These are phyloP conservation scores for Pulveroboletus sp. DNA, from an alignment of 768 basidiomycete genomes.

Conservation along the genomic window DNA sequence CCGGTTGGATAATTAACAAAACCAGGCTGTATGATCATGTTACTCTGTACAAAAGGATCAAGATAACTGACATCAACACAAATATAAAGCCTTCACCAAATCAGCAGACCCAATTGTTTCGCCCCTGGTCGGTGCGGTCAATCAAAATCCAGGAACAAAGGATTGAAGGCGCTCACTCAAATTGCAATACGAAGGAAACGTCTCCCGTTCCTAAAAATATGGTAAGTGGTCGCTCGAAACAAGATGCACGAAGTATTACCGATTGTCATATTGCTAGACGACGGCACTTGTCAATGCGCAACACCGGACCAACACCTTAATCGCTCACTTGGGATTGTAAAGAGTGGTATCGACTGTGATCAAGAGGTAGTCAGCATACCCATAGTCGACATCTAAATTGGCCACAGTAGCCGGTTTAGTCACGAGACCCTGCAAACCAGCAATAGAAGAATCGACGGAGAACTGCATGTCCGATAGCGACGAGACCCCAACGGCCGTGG, in stretches of 20 bases:
- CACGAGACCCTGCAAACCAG: conserved; percentile 60
- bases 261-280: conserved; percentile 34
- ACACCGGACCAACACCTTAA: not conserved
- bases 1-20: conserved; percentile 52
- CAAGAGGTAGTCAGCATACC: conserved; percentile 60
- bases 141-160: not conserved
- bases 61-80: not conserved
- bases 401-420: conserved; percentile 52
- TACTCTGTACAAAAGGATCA: conserved; percentile 32
- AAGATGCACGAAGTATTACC: conserved; percentile 17
- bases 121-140: conserved; percentile 30
- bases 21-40: conserved; percentile 57
- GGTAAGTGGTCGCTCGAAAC: conserved; percentile 28
- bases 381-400: conserved; percentile 62
- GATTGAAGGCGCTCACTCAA: conserved; percentile 38
- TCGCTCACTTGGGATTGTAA: conserved; percentile 58
- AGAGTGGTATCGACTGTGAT: conserved; percentile 59
- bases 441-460: conserved; percentile 52
- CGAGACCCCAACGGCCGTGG: conserved; percentile 63
- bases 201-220: conserved; percentile 55
- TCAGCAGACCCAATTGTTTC: conserved; percentile 56
- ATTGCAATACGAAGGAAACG: conserved; percentile 55
- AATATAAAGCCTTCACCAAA: conserved; percentile 35
- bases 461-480: conserved; percentile 54
- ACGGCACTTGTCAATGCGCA: not conserved